A percentile compares a stretch with the other conserved stretches of the same genome.
Evolutionary conservation across 371 early-diverging fungal species (phyloP).

Genomic region (Rhizopus stolonifer): DNA sequence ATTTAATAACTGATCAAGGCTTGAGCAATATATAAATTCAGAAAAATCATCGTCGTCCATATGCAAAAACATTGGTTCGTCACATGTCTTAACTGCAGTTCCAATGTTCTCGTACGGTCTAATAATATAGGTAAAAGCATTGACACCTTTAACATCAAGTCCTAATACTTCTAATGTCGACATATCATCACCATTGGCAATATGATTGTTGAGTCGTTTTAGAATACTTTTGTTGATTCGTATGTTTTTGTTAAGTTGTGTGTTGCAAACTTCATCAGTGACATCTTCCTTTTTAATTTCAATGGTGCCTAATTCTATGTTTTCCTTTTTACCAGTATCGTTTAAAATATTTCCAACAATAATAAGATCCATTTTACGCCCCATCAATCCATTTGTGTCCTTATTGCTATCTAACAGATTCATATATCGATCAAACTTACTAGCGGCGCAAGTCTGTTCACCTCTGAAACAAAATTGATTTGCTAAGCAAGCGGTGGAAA

Average conservation of each 20-base stretch:
- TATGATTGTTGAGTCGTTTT: not conserved
- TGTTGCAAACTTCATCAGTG: not conserved
- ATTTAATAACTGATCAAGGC: slow-evolving; percentile 1
- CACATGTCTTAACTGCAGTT: slow-evolving; percentile 2
- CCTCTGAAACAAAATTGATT: no score
- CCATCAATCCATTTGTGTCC: no score
- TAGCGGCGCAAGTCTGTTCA: no score
- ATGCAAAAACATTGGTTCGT: slow-evolving; percentile 1
- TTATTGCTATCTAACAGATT: no score
- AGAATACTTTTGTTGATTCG: slow-evolving; percentile 7
- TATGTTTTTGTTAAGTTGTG: slow-evolving; percentile 7
- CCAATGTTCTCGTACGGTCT: not conserved
- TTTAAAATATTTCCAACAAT: no score
- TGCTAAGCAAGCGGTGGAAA: no score
- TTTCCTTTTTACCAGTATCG: no score
- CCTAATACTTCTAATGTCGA: not conserved
- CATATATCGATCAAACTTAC: no score
- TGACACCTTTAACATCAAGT: not conserved
- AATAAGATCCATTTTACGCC: no score
- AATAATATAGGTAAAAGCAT: not conserved
- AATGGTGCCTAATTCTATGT: no score
- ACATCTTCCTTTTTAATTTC: slow-evolving; percentile 1
- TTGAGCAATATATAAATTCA: not conserved
- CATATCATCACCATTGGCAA: not conserved
- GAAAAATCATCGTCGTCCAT: slow-evolving; percentile 4